Evolutionary conservation across 495 filamentous ascomycete genomes (phyloP), one percentile per base, ranked within the genome.

Genomic region (Aspergillus conjunctus): DNA sequence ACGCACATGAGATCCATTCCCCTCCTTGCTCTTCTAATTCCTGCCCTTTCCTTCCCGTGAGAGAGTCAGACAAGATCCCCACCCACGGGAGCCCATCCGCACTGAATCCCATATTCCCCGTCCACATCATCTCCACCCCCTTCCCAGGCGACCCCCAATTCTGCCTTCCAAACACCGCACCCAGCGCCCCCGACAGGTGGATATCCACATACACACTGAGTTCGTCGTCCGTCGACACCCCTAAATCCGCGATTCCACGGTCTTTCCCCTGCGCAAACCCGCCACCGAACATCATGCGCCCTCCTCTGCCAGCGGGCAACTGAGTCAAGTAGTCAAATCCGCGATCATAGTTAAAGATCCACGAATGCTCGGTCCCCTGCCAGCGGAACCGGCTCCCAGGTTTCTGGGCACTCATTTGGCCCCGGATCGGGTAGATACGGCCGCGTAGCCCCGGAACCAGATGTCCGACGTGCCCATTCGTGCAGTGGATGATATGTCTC

Each of bases 271-370:
- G 77, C 1, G 74, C 77, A 6, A 83, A 73, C 4, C 86, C 80
- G 58, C 90, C 79, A 9, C 85, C 85, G 31, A 92, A 83, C 81
- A 92, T 89, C 46, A 91, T 79, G 53, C 86, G 77, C 0, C 79
- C 79, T 0, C 57, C 69, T 34, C 49, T 60, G 8, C 77, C 80
- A 5, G 69, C 14, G 8, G 81, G 83, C 1, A 90, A 79, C 68
- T 96, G 90, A 20, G 88, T 81, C 1, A 95, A 81, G 67, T 94
- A 96, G 66, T 94, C 88, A 62, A 93, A 87, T 11, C 85, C 85
- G 59, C 88, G 87, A 2, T 84, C 83, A 62, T 88, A 77, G 50
- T 71, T 68, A 62, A 81, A 71, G 41, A 75, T 51, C 71, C 68
- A 74, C 59, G 74, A 78, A 54, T 72, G 64, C 31, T 72, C 32